Percentiles rank a stretch among this genome's conserved stretches.
Evolutionary conservation across 495 filamentous ascomycete genomes (phyloP).

Genomic region (Neurospora sp.): DNA sequence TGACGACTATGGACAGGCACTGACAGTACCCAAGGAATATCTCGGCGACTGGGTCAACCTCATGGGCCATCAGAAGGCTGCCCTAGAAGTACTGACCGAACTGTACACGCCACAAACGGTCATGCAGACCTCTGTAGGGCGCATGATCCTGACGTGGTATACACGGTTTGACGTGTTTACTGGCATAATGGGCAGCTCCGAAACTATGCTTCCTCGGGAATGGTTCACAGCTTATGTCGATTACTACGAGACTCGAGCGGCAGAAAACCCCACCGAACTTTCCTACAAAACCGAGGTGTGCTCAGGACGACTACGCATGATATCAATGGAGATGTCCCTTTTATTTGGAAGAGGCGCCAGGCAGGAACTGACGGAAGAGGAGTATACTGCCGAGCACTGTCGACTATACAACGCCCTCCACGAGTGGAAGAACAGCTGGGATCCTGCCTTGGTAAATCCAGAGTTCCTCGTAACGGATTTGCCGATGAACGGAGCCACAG

Average conservation of each 20-base stretch:
- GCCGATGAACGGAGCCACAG: slow-evolving; percentile 33
- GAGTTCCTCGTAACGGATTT: slow-evolving; percentile 51
- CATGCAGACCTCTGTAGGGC: slow-evolving; percentile 55
- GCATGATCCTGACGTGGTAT: slow-evolving; percentile 77
- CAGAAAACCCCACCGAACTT: slow-evolving; percentile 51
- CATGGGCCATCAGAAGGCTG: slow-evolving; percentile 85
- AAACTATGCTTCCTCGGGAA: slow-evolving; percentile 60
- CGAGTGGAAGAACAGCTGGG: slow-evolving; percentile 46
- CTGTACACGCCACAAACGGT: slow-evolving; percentile 70
- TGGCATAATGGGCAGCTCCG: slow-evolving; percentile 69
- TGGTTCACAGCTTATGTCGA: slow-evolving; percentile 66
- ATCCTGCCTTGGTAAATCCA: slow-evolving; percentile 47
- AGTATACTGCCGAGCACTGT: slow-evolving; percentile 55
- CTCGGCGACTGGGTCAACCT: slow-evolving; percentile 91
- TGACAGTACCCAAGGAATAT: slow-evolving; percentile 58
- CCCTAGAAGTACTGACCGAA: slow-evolving; percentile 66
- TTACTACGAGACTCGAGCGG: slow-evolving; percentile 49
- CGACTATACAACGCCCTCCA: slow-evolving; percentile 43
- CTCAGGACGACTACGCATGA: slow-evolving; percentile 56
- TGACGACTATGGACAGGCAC: background rate
- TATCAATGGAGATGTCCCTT: slow-evolving; percentile 70
- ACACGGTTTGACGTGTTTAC: slow-evolving; percentile 79
- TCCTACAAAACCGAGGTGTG: slow-evolving; percentile 54
- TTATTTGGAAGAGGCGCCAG: slow-evolving; percentile 64
- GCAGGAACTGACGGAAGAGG: slow-evolving; percentile 48